Percentiles rank a stretch among this genome's conserved stretches.
Evolutionary conservation across 352 stramenopile species (phyloP).

Genomic region (Phytophthora niederhauseri): DNA sequence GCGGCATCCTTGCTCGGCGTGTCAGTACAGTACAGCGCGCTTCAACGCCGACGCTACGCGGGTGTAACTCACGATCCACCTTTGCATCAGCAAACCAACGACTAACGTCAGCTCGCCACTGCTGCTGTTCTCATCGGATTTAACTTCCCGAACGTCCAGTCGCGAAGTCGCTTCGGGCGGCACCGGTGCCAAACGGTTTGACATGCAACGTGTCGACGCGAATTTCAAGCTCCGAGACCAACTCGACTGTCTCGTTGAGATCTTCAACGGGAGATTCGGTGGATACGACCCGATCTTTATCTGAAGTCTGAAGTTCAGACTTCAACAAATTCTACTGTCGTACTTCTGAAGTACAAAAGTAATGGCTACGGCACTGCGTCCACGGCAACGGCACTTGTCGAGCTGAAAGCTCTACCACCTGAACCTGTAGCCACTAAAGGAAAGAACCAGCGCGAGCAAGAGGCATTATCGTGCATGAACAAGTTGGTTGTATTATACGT

Average conservation of each 20-base stretch:
- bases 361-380: not conserved
- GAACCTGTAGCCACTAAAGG: no score
- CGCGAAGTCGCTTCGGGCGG: not conserved
- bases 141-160: constrained; percentile 3
- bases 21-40: not conserved
- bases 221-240: constrained; percentile 1
- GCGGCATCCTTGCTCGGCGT: not conserved
- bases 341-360: no score
- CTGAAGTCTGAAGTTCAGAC: not conserved
- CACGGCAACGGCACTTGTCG: not conserved
- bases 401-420: not conserved
- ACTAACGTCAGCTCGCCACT: not conserved
- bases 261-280: constrained; percentile 3
- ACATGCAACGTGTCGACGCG: constrained; percentile 1
- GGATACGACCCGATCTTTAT: constrained; percentile 14
- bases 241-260: constrained; percentile 1
- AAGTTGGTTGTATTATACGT: not conserved
- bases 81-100: not conserved
- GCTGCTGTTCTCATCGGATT: constrained; percentile 6
- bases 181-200: not conserved
- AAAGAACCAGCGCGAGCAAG: no score
- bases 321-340: not conserved
- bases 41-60: not conserved
- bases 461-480: not conserved
- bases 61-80: not conserved